A percentile compares a stretch with the other conserved stretches of the same genome.
These are phyloP conservation scores for Solanum habrochaites DNA, from an alignment of 257 asterid species.

Conservation along the genomic window DNA sequence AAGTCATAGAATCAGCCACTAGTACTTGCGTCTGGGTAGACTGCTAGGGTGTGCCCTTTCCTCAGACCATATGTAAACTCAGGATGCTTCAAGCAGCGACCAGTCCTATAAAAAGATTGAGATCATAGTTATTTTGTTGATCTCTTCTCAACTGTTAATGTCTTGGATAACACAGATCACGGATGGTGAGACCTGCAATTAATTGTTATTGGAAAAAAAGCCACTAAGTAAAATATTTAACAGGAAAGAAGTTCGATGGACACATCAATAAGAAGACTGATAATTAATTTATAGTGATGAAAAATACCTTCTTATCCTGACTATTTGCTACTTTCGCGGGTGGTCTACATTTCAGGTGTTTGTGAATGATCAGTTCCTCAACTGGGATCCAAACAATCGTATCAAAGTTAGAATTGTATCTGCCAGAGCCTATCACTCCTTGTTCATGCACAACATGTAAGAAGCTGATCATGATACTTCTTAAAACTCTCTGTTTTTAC, in stretches of 20 bases:
- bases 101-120: neutral
- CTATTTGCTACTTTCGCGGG: neutral
- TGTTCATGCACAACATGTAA: constrained; percentile 96
- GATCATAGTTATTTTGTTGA: neutral
- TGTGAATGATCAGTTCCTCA: constrained; percentile 86
- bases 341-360: constrained; percentile 38
- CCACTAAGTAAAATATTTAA: neutral
- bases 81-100: neutral
- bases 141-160: neutral
- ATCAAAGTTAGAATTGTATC: constrained; percentile 92
- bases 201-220: neutral
- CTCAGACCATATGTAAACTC: neutral
- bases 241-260: neutral
- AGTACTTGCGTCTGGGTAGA: neutral
- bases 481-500: neutral
- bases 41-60: neutral
- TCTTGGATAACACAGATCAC: neutral
- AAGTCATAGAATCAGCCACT: neutral
- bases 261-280: neutral
- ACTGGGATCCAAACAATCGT: constrained; percentile 85
- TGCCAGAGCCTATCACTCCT: constrained; percentile 93
- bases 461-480: constrained; percentile 1
- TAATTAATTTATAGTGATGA: neutral
- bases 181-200: neutral
- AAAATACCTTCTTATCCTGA: neutral